Evolutionary conservation across 169 alveolate genomes (phyloP).

Genomic region (Eimeria praecox): DNA sequence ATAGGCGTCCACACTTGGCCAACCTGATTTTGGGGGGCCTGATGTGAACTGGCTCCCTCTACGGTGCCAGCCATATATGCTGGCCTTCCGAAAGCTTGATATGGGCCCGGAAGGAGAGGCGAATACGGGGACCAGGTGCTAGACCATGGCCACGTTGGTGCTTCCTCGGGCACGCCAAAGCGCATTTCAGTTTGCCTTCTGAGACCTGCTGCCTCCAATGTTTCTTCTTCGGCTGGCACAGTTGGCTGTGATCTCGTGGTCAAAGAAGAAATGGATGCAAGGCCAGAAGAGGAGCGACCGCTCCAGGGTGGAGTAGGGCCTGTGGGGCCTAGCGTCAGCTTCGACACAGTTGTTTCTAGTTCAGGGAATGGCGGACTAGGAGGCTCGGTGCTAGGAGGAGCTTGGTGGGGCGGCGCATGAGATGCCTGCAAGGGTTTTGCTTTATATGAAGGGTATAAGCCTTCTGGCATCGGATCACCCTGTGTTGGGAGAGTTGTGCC

Average conservation of each 20-base stretch:
- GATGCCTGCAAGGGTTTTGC: background rate
- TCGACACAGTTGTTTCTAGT: background rate
- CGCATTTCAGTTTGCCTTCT: background rate
- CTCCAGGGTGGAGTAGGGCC: background rate
- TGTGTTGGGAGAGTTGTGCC: background rate
- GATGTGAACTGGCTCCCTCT: background rate
- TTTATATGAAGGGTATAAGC: background rate
- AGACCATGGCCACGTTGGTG: background rate
- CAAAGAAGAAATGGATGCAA: background rate
- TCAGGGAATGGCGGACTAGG: background rate
- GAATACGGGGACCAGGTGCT: background rate
- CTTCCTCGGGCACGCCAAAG: background rate
- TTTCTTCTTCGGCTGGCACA: background rate
- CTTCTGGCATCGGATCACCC: background rate
- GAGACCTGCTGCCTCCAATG: background rate
- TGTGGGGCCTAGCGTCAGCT: background rate
- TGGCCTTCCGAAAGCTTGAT: background rate
- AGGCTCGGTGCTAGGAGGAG: background rate
- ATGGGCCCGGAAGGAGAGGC: background rate
- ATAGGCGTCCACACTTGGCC: background rate
- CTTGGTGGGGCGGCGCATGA: background rate
- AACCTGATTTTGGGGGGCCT: background rate
- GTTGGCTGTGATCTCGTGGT: background rate
- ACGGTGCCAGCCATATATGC: background rate
- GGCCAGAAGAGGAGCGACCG: background rate